A percentile compares a stretch with the other conserved stretches of the same genome.
Evolutionary conservation across 371 early-diverging fungal genomes (phyloP).

Genomic region (Syncephalis fuscata): DNA sequence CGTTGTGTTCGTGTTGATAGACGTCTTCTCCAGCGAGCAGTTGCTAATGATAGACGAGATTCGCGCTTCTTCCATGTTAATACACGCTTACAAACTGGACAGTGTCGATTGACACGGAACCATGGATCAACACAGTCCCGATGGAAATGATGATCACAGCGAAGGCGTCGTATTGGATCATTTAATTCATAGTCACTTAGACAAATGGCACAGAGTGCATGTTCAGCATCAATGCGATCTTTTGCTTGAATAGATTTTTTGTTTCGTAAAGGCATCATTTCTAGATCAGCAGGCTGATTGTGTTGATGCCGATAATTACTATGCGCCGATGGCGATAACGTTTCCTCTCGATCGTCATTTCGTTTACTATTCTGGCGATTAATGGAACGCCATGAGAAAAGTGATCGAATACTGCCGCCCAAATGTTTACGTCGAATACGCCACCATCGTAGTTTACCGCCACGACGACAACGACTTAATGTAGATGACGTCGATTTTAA

Average conservation of each 20-base stretch:
- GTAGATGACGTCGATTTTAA: too few relatives aligned
- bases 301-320: too few relatives aligned
- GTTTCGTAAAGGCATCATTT: too few relatives aligned
- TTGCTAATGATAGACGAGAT: too few relatives aligned
- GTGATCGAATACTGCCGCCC: too few relatives aligned
- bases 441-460: too few relatives aligned
- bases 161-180: conserved; percentile 32
- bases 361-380: not conserved
- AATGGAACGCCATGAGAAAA: not conserved
- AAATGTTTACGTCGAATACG: too few relatives aligned
- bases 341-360: not conserved
- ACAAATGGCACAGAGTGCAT: conserved; percentile 40
- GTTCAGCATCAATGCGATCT: conserved; percentile 9
- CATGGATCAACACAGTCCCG: conserved; percentile 70
- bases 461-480: too few relatives aligned
- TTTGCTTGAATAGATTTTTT: not conserved
- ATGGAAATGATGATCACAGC: conserved; percentile 71
- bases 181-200: conserved; percentile 37
- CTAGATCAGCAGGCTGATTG: too few relatives aligned
- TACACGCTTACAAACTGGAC: conserved; percentile 13
- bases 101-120: conserved; percentile 24
- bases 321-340: not conserved
- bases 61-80: too few relatives aligned
- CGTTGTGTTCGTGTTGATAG: too few relatives aligned
- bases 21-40: too few relatives aligned